phyloP scores from a whole-genome alignment of 1,284 basidiomycete species.

The Flammula alnicola region DNA sequence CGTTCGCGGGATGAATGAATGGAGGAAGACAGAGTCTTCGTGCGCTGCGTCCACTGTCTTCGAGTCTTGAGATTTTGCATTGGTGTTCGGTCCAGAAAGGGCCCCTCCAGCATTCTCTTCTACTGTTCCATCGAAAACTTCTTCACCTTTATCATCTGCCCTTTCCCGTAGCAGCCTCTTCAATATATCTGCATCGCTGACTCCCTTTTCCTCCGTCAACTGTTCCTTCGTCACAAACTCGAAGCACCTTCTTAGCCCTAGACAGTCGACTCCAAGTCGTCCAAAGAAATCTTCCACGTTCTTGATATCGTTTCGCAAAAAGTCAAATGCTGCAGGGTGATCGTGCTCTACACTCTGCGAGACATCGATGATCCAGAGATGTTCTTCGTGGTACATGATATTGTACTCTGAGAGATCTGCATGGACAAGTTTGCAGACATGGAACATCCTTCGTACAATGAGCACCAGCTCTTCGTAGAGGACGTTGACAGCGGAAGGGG shows the following conservation, averaged over 20 bases:
- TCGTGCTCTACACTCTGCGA: conserved; percentile 99
- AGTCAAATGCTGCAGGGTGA: conserved; percentile 95
- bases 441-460: conserved; percentile 85
- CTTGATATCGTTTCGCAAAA: conserved; percentile 89
- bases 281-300: conserved; percentile 95
- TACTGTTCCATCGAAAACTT: conserved; percentile 42
- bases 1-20: conserved; percentile 90
- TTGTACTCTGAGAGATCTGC: conserved; percentile 99
- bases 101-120: conserved; percentile 35
- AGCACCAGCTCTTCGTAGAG: conserved; percentile 87
- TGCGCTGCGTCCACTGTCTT: conserved; percentile 41
- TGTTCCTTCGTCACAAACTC: conserved; percentile 84
- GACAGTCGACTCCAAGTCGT: conserved; percentile 71
- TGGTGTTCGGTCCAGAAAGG: conserved; percentile 8
- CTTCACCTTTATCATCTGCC: conserved; percentile 28
- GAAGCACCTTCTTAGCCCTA: conserved; percentile 87
- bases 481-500: conserved; percentile 52
- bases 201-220: conserved; percentile 38
- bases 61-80: conserved; percentile 7
- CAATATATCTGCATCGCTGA: conserved; percentile 48
- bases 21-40: conserved; percentile 88
- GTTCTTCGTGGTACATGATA: conserved; percentile 82
- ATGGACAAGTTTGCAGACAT: conserved; percentile 92
- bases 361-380: conserved; percentile 97
- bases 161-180: conserved; percentile 54